A percentile compares a stretch with the other conserved stretches of the same genome.
Conservation (phyloP, 208 protist species). For the Trypanosoma cruzi region DNA sequence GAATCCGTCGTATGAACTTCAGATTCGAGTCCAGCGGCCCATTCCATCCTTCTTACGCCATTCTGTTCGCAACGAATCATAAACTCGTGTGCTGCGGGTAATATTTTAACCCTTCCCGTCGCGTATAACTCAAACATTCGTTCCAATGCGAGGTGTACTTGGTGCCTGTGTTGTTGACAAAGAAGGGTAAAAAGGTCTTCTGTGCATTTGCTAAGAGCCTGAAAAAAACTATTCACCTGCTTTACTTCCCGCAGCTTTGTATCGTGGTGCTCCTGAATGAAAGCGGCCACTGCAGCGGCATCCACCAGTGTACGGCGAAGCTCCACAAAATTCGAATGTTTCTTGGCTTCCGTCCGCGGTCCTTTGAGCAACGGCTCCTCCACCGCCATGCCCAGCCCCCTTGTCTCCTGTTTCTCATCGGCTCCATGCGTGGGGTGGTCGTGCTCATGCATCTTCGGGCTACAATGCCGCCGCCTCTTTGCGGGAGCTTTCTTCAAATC, state of each 20-base stretch:
- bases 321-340: slow-evolving; percentile 59
- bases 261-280: slow-evolving; percentile 48
- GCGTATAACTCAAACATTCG: slow-evolving; percentile 64
- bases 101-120: slow-evolving; percentile 28
- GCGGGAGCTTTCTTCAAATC: neutral
- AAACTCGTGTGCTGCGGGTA: slow-evolving; percentile 73
- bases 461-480: neutral
- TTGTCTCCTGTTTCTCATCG: neutral
- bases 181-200: slow-evolving; percentile 52
- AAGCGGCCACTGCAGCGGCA: slow-evolving; percentile 56
- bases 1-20: neutral
- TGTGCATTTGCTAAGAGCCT: slow-evolving; percentile 61
- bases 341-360: slow-evolving; percentile 24
- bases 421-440: neutral
- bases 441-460: neutral
- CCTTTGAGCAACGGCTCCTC: neutral
- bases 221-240: slow-evolving; percentile 68
- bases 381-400: neutral
- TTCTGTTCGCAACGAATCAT: slow-evolving; percentile 82
- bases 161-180: slow-evolving; percentile 48
- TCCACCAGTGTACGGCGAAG: slow-evolving; percentile 47
- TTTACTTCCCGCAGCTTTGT: slow-evolving; percentile 50
- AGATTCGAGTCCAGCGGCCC: slow-evolving; percentile 30
- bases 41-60: slow-evolving; percentile 58
- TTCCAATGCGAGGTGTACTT: slow-evolving; percentile 59